phyloP scores from a whole-genome alignment of 1,284 basidiomycete species.

The Austropuccinia psidii region DNA sequence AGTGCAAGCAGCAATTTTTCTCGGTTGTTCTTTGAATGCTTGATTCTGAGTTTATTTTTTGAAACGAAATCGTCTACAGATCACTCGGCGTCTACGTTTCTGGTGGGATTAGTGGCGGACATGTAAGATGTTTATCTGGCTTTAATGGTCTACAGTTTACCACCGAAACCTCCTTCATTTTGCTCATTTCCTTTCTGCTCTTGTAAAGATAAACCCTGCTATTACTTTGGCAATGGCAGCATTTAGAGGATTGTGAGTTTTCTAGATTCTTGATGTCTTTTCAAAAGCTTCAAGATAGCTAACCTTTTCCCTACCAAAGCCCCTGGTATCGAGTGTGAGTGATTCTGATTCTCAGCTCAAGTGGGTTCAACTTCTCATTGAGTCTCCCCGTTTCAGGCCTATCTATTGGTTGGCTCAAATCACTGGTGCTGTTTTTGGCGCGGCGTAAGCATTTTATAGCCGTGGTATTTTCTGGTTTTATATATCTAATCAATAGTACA shows the following conservation, averaged over 20 bases:
- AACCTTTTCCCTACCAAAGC: background rate
- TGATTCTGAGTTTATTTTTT: background rate
- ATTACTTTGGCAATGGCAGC: conserved; percentile 24
- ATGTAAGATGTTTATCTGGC: background rate
- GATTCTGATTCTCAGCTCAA: background rate
- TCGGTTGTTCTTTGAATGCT: background rate
- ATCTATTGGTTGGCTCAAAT: conserved; percentile 35
- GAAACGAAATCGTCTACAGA: background rate
- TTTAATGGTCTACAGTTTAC: too few relatives aligned
- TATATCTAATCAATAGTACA: background rate
- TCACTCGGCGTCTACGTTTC: conserved; percentile 29
- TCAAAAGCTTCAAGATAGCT: background rate
- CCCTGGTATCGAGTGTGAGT: conserved; percentile 31
- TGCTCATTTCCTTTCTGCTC: background rate
- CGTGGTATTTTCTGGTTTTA: too few relatives aligned
- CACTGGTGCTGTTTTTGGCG: conserved; percentile 24
- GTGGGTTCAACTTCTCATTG: background rate
- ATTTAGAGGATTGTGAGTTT: conserved; percentile 23
- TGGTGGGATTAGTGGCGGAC: conserved; percentile 32
- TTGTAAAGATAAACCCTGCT: conserved; percentile 27
- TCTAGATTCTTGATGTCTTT: background rate
- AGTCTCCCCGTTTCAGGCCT: background rate
- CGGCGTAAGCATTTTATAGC: conserved; percentile 5
- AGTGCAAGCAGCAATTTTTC: conserved; percentile 18
- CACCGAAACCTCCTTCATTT: background rate